Evolutionary conservation across 805 yeast species (phyloP).

Genomic region (Saccharomycopsis synnaedendra): DNA sequence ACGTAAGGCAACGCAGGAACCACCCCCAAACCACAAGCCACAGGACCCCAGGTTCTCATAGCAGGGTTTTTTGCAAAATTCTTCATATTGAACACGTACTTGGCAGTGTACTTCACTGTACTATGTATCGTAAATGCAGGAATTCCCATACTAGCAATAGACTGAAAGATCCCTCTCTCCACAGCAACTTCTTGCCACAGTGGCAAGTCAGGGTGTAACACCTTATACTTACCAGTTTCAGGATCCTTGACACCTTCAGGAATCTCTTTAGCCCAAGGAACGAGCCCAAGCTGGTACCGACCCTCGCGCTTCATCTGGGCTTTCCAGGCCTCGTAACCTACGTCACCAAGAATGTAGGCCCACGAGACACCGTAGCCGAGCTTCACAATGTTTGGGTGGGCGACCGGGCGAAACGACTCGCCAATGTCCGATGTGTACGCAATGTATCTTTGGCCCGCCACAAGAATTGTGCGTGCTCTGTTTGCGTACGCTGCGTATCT

Average conservation of each 20-base stretch:
- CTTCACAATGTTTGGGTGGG: constrained; percentile 53
- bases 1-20: constrained; percentile 71
- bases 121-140: constrained; percentile 83
- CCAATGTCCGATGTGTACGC: constrained; percentile 85
- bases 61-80: constrained; percentile 32
- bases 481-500: constrained; percentile 82
- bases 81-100: constrained; percentile 35
- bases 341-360: constrained; percentile 69
- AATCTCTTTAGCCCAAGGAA: constrained; percentile 53
- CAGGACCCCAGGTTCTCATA: constrained; percentile 62
- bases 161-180: constrained; percentile 71
- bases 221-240: neutral
- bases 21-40: constrained; percentile 61
- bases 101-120: constrained; percentile 58
- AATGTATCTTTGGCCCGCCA: constrained; percentile 69
- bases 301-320: constrained; percentile 58
- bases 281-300: constrained; percentile 42
- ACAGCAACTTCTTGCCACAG: constrained; percentile 59
- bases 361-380: constrained; percentile 66
- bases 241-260: constrained; percentile 6
- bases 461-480: constrained; percentile 55
- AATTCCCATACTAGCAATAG: constrained; percentile 75
- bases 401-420: constrained; percentile 76
- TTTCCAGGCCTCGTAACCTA: constrained; percentile 62
- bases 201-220: constrained; percentile 27